Base-by-base conservation (phyloP, 1,139 yeast species). In the Pichia sp. region DNA sequence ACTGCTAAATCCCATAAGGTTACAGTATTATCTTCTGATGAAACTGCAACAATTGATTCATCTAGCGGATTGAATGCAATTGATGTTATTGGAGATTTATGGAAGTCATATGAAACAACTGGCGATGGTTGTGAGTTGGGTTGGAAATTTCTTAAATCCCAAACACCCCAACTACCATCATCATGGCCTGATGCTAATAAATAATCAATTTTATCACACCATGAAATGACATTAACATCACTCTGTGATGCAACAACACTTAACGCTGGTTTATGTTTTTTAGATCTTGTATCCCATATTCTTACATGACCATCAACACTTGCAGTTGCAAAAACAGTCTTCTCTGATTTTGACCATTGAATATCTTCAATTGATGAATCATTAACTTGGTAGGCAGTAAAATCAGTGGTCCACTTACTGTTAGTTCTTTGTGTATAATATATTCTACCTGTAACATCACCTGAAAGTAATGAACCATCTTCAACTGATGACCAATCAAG, bases 1-100 rank as follows among this genome's bases (percentile, higher is more conserved):
- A 90, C 97, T 10, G 96, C 93, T 67, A 90, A 76, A 73, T 90
- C 97, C 99, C 99, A 93, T 58, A 93, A 74, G 1, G 98, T 90
- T 10, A 93, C 98, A 14, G 98, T 93, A 67, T 89, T 89, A 69
- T 95, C 99, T 68, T 91, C 98, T 1, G 96, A 88, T 7, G 95
- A 90, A 27, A 93, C 98, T 2, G 98, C 97, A 53, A 93, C 80
- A 57, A 91, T 89, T 0, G 96, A 87, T 70, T 93, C 99, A 67
- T 93, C 99, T 60, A 86, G 75, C 48, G 99, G 99, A 66, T 91
- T 91, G 75, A 93, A 93, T 55, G 95, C 87, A 59, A 93, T 89
- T 5, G 96, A 85, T 2, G 99, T 95, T 62, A 93, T 79, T 31
- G 99, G 87, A 47, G 95, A 81, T 69, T 88, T 87, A 73, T 95